Evolutionary conservation across 371 early-diverging fungal genomes (phyloP).

Genomic region (Batrachochytrium dendrobatidis): DNA sequence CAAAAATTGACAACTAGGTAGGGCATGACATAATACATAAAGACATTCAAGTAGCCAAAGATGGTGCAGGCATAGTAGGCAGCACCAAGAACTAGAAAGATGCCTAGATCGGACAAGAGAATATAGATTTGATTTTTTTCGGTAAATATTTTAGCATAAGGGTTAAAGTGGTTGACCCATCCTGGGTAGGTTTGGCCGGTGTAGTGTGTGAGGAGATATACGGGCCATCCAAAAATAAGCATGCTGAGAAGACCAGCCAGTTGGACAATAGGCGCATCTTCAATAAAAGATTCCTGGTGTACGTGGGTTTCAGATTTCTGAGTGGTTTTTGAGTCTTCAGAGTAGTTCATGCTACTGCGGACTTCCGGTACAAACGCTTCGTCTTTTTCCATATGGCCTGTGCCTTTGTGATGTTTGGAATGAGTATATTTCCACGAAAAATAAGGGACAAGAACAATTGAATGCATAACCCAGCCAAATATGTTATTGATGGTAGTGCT

Average conservation of each 20-base stretch:
- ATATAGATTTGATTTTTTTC: constrained; percentile 57
- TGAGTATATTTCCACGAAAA: constrained; percentile 19
- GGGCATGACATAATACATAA: constrained; percentile 78
- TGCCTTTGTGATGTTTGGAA: constrained; percentile 72
- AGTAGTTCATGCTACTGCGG: constrained; percentile 25
- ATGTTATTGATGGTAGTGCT: constrained; percentile 6
- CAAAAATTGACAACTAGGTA: constrained; percentile 42
- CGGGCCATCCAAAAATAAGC: constrained; percentile 77
- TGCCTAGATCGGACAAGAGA: constrained; percentile 61
- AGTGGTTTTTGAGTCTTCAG: constrained; percentile 15
- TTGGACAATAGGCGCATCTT: constrained; percentile 60
- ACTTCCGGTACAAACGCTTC: constrained; percentile 81
- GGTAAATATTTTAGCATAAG: constrained; percentile 65
- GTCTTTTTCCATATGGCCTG: constrained; percentile 73
- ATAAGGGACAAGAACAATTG: constrained; percentile 15
- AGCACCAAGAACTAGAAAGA: constrained; percentile 42
- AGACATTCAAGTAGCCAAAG: constrained; percentile 52
- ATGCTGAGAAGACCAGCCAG: constrained; percentile 52
- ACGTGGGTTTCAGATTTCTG: constrained; percentile 10
- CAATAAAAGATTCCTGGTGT: constrained; percentile 40
- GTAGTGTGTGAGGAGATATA: constrained; percentile 63
- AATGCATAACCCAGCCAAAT: constrained; percentile 15
- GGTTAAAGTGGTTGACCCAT: constrained; percentile 80
- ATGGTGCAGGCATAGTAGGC: constrained; percentile 44
- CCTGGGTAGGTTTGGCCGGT: constrained; percentile 63